Base-by-base conservation (phyloP, 495 filamentous ascomycete species). In the Aspergillus cristatus region DNA sequence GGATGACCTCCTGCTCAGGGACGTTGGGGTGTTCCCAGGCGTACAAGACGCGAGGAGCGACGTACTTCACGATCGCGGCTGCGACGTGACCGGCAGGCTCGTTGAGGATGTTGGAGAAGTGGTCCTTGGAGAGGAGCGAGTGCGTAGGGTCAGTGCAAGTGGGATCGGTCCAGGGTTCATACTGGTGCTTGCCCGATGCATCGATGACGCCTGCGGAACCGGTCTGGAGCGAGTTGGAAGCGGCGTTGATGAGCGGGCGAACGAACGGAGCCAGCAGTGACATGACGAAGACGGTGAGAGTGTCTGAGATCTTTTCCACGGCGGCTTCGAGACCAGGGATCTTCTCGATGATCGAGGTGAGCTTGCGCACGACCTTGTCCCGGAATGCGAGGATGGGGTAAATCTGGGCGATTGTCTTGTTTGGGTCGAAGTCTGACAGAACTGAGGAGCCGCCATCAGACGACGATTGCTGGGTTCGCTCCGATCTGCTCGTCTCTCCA, bases 321-420 rank as follows among this genome's bases (percentile, higher is more conserved):
- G 94, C 65, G 3, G 74, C 70, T 54, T 94, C 85, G 2, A 98
- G 71, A 2, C 90, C 91, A 0, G 90, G 90, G 20, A 98, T 83
- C 64, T 88, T 94, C 47, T 89, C 83, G 44, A 97, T 86, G 37
- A 86, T 81, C 30, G 76, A 72, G 42, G 75, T 82, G 54, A 98
- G 83, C 20, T 77, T 70, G 24, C 82, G 83, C 16, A 94, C 89
- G 25, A 96, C 88, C 44, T 80, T 86, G 71, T 98, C 91, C 26
- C 91, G 75, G 67, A 96, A 98, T 37, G 84, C 76, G 7, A 98
- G 73, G 41, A 98, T 94, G 0, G 91, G 91, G 50, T 96, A 96
- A 39, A 98, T 94, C 58, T 88, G 81, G 20, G 72, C 68, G 0
- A 84, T 74, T 2, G 82, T 84, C 50, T 87, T 82, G 39, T 83